These are phyloP conservation scores for Tilletia horrida DNA, from an alignment of 1,284 basidiomycete species.

Conservation along the genomic window DNA sequence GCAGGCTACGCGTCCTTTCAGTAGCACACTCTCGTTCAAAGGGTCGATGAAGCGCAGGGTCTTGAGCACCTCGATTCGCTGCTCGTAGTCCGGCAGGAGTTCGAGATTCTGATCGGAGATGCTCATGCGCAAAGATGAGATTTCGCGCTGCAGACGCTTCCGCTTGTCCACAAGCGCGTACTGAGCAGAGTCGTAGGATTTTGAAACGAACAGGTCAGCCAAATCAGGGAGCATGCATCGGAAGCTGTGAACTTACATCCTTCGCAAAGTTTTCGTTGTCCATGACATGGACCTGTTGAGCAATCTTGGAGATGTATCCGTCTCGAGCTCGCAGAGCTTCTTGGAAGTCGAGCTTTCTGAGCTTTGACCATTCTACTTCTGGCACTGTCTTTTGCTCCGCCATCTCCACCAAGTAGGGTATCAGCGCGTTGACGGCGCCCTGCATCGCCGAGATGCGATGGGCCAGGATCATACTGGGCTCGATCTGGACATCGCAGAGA, in stretches of 20 bases:
- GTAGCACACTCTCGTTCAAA: constrained; percentile 79
- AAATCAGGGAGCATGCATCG: background rate
- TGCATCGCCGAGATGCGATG: constrained; percentile 67
- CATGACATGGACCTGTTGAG: constrained; percentile 24
- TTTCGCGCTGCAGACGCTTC: constrained; percentile 69
- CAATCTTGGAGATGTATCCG: constrained; percentile 56
- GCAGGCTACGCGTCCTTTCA: constrained; percentile 97
- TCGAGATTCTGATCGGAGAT: constrained; percentile 83
- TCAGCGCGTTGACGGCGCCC: constrained; percentile 32
- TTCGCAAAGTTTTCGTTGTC: constrained; percentile 21
- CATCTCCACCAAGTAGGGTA: constrained; percentile 50
- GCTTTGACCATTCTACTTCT: constrained; percentile 71
- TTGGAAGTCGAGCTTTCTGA: constrained; percentile 86
- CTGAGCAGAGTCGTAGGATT: constrained; percentile 56
- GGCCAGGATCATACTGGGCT: constrained; percentile 33
- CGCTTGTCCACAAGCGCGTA: constrained; percentile 72
- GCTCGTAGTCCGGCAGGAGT: constrained; percentile 93
- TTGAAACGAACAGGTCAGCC: background rate
- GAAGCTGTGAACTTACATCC: constrained; percentile 16
- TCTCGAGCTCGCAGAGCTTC: constrained; percentile 70
- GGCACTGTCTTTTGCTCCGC: constrained; percentile 18
- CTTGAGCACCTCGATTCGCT: constrained; percentile 83
- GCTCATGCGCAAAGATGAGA: constrained; percentile 58
- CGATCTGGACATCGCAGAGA: constrained; percentile 55
- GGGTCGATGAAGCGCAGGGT: constrained; percentile 62